phyloP scores from a whole-genome alignment of 208 protist genomes.

The Novymonas esmeraldas region DNA sequence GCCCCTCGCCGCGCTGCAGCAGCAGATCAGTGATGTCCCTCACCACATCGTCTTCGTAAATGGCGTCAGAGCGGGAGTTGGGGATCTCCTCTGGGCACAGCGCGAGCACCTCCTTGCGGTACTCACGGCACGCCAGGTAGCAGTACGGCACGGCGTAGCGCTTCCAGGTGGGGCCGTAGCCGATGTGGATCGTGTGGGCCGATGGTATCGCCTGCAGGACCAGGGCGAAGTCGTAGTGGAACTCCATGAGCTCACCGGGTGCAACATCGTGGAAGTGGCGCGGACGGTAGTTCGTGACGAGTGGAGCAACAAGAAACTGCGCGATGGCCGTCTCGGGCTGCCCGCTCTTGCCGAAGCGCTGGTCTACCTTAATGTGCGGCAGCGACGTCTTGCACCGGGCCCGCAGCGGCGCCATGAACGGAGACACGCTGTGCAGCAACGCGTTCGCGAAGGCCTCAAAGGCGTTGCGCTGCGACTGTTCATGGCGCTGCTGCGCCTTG shows the following conservation, averaged over 20 bases:
- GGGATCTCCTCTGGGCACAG: slow-evolving; percentile 87
- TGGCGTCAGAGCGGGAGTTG: slow-evolving; percentile 80
- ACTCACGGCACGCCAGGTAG: slow-evolving; percentile 77
- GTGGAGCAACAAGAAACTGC: slow-evolving; percentile 85
- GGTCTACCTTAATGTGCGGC: slow-evolving; percentile 89
- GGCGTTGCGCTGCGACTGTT: slow-evolving; percentile 83
- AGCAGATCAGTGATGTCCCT: slow-evolving; percentile 88
- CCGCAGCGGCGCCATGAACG: slow-evolving; percentile 87
- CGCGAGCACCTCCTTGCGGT: slow-evolving; percentile 76
- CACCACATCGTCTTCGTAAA: slow-evolving; percentile 86
- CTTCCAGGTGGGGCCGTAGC: slow-evolving; percentile 89
- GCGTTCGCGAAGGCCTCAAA: slow-evolving; percentile 90
- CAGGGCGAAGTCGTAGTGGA: slow-evolving; percentile 85
- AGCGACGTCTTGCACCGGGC: slow-evolving; percentile 72
- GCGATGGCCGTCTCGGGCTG: slow-evolving; percentile 85
- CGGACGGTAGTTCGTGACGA: slow-evolving; percentile 88
- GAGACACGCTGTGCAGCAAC: slow-evolving; percentile 81
- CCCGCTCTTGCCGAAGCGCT: slow-evolving; percentile 86
- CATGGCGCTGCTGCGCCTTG: slow-evolving; percentile 80
- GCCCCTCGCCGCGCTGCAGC: slow-evolving; percentile 67
- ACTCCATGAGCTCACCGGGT: slow-evolving; percentile 88
- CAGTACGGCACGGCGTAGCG: slow-evolving; percentile 84
- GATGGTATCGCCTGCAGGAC: slow-evolving; percentile 64
- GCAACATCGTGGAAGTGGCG: slow-evolving; percentile 89
- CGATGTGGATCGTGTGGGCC: slow-evolving; percentile 62